phyloP scores from a whole-genome alignment of 2,329 filamentous ascomycete genomes.

The Aspergillus jensenii region DNA sequence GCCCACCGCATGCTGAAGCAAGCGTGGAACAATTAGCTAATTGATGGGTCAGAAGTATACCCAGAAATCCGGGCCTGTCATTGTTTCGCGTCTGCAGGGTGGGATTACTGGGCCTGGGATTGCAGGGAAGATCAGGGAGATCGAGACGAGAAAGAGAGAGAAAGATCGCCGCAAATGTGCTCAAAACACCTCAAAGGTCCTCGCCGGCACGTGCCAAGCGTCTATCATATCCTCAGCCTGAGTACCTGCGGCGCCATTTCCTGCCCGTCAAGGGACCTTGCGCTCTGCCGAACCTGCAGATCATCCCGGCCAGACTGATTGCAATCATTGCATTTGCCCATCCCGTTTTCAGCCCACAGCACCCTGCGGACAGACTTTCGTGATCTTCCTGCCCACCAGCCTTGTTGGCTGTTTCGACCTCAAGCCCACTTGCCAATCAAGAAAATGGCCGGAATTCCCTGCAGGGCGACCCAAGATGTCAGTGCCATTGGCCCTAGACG shows the following conservation, averaged over 20 bases:
- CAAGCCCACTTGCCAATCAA: background rate
- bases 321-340: background rate
- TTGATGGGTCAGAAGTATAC: background rate
- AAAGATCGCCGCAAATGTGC: conserved; percentile 1
- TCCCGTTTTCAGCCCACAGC: background rate
- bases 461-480: background rate
- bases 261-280: background rate
- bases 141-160: background rate
- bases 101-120: background rate
- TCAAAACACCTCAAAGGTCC: conserved; percentile 2
- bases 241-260: background rate
- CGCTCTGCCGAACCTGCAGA: background rate
- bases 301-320: background rate
- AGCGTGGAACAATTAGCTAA: too few species aligned
- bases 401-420: background rate
- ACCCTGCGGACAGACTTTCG: background rate
- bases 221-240: background rate
- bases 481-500: background rate
- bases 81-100: background rate
- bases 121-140: background rate
- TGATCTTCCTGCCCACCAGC: background rate
- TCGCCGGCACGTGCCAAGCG: background rate
- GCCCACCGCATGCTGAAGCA: too few species aligned
- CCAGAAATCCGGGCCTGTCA: background rate
- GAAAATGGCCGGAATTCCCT: background rate